Percentiles rank a stretch among this genome's conserved stretches.
These are phyloP conservation scores for Thymus quinquecostatus DNA, from an alignment of 257 asterid genomes.

Conservation along the genomic window DNA sequence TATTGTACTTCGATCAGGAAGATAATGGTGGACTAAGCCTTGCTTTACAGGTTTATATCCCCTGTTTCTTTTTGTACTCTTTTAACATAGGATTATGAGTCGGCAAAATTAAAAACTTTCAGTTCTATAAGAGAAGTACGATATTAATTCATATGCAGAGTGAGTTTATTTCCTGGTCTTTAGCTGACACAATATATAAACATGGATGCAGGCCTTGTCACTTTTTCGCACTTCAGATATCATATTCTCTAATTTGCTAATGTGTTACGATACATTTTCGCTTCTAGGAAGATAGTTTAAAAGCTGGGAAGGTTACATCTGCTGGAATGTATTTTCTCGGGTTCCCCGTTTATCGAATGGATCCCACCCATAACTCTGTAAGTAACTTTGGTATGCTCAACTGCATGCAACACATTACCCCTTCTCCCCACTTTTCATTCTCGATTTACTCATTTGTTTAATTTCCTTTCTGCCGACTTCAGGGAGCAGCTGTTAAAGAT, in stretches of 20 bases:
- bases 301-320: conserved; percentile 78
- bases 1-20: conserved; percentile 86
- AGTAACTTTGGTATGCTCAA: conserved; percentile 36
- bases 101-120: conserved; percentile 22
- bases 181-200: not conserved
- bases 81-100: not conserved
- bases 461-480: conserved; percentile 29
- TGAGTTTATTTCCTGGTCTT: conserved; percentile 12
- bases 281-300: conserved; percentile 88
- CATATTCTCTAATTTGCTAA: not conserved
- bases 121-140: conserved; percentile 5
- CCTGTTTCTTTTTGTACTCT: not conserved
- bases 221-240: too few species aligned
- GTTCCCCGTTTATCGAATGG: conserved; percentile 91
- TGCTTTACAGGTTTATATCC: conserved; percentile 67
- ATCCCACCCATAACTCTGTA: conserved; percentile 70
- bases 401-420: not conserved
- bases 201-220: not conserved
- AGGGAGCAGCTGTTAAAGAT: conserved; percentile 76
- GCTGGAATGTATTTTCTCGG: conserved; percentile 97
- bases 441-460: conserved; percentile 14
- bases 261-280: conserved; percentile 14
- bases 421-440: conserved; percentile 16
- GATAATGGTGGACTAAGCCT: conserved; percentile 88
- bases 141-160: not conserved